Evolutionary conservation across 441 rosid species (phyloP).

Genomic region (Populus hybrid): DNA sequence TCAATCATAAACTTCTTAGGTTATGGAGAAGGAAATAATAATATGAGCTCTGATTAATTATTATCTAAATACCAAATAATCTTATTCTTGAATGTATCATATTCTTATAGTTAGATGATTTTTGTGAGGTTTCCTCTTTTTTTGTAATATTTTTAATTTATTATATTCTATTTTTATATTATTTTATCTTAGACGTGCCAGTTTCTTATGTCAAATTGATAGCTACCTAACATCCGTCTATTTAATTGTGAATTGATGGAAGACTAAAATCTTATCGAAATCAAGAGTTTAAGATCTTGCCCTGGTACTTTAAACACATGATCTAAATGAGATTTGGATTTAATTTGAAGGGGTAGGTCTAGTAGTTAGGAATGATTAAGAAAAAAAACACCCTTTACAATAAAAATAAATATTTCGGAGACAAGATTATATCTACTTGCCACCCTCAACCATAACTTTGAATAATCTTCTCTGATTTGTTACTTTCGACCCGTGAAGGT

Average conservation of each 20-base stretch:
- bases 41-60: too few species aligned
- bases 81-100: too few species aligned
- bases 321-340: too few species aligned
- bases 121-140: background rate
- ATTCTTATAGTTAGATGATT: background rate
- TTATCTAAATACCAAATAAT: too few species aligned
- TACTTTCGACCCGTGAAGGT: background rate
- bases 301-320: background rate
- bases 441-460: background rate
- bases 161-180: too few species aligned
- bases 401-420: background rate
- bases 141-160: too few species aligned
- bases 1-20: too few species aligned
- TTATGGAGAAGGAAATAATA: too few species aligned
- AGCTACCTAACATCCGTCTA: background rate
- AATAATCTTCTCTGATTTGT: background rate
- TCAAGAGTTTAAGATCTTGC: background rate
- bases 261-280: background rate
- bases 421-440: background rate
- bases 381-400: background rate
- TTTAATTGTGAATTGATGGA: background rate
- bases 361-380: background rate
- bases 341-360: background rate
- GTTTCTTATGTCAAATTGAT: background rate
- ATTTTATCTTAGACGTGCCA: background rate